Percentiles rank a stretch among this genome's conserved stretches.
Evolutionary conservation across 306 rosid genomes (phyloP).

Genomic region (Vigna angularis): DNA sequence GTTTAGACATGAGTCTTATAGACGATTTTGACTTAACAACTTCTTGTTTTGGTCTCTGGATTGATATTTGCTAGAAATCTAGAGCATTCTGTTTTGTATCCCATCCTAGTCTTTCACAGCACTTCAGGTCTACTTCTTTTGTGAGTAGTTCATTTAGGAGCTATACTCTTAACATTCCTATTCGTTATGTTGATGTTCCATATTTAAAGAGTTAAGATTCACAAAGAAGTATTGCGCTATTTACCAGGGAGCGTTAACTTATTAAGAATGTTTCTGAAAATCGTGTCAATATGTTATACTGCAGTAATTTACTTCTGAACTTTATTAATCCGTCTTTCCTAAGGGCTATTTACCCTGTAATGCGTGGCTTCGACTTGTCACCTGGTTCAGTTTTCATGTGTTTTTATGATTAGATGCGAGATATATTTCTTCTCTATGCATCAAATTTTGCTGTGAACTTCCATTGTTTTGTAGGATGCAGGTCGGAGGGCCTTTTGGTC

Average conservation of each 20-base stretch:
- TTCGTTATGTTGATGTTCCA: too few species aligned
- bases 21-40: too few species aligned
- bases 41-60: too few species aligned
- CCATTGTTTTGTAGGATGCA: constrained; percentile 65
- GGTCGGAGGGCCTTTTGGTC: constrained; percentile 97
- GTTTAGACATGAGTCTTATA: too few species aligned
- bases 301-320: not conserved
- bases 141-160: too few species aligned
- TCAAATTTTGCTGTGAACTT: constrained; percentile 15
- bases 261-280: not conserved
- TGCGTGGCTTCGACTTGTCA: not conserved
- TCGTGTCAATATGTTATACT: not conserved
- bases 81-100: too few species aligned
- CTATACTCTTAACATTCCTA: too few species aligned
- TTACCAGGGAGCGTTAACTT: not conserved
- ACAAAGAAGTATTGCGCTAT: too few species aligned
- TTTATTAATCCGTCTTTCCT: not conserved
- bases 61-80: too few species aligned
- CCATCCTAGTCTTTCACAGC: too few species aligned
- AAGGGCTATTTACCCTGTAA: constrained; percentile 1
- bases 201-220: too few species aligned
- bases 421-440: not conserved
- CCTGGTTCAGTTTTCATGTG: constrained; percentile 9
- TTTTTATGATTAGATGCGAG: not conserved
- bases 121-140: too few species aligned